phyloP scores from a whole-genome alignment of 2,329 filamentous ascomycete genomes.

The Stemphylium lycopersici region DNA sequence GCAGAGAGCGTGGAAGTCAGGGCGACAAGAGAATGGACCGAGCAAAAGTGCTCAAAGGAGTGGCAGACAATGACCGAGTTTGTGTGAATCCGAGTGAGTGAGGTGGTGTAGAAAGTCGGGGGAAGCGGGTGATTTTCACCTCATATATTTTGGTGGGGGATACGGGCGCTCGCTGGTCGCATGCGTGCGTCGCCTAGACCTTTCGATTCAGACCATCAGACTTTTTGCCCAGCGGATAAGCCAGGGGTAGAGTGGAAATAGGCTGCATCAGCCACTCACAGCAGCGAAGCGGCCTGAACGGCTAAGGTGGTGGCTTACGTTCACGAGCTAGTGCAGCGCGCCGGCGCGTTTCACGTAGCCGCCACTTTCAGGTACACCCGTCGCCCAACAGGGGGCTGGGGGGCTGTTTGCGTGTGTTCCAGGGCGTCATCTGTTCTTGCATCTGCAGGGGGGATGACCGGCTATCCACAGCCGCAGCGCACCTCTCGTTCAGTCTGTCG shows the following conservation, averaged over 20 bases:
- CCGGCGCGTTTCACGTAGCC: constrained; percentile 14
- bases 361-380: constrained; percentile 17
- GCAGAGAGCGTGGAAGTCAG: constrained; percentile 14
- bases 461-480: background rate
- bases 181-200: constrained; percentile 2
- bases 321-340: constrained; percentile 7
- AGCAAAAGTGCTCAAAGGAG: constrained; percentile 16
- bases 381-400: background rate
- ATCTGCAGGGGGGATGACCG: background rate
- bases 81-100: constrained; percentile 10
- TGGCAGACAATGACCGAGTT: constrained; percentile 12
- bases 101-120: constrained; percentile 4
- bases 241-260: constrained; percentile 12
- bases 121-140: constrained; percentile 7
- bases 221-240: constrained; percentile 11
- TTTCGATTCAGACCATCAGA: background rate
- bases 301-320: constrained; percentile 4
- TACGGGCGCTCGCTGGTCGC: background rate
- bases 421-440: background rate
- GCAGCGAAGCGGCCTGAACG: background rate
- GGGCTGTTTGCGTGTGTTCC: constrained; percentile 3
- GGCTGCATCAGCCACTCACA: constrained; percentile 4
- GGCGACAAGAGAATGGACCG: constrained; percentile 18
- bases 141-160: constrained; percentile 11
- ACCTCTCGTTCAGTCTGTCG: background rate